phyloP scores from a whole-genome alignment of 129 eudicot species.

The Artemisia tridentata region DNA sequence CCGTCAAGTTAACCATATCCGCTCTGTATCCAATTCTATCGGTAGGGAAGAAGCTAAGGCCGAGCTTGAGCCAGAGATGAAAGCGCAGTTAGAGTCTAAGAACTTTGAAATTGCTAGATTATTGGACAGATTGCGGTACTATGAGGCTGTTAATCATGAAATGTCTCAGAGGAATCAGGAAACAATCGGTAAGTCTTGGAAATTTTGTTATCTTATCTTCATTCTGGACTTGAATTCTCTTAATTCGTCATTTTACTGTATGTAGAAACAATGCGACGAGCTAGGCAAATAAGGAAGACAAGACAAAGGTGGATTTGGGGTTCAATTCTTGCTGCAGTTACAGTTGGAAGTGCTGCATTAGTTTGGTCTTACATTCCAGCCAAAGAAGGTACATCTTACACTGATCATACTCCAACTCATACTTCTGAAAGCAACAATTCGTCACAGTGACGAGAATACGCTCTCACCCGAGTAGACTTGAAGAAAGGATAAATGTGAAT shows the following conservation, averaged over 20 bases:
- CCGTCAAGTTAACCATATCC: slow-evolving; percentile 60
- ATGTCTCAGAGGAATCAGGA: slow-evolving; percentile 99
- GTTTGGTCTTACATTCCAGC: slow-evolving; percentile 50
- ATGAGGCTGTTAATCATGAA: slow-evolving; percentile 84
- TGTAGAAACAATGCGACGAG: slow-evolving; percentile 59
- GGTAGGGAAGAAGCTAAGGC: slow-evolving; percentile 71
- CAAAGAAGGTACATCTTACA: slow-evolving; percentile 30
- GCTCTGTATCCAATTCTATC: slow-evolving; percentile 69
- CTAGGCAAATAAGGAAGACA: slow-evolving; percentile 66
- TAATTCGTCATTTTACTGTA: background rate
- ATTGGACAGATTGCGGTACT: slow-evolving; percentile 72
- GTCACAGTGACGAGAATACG: too few species aligned
- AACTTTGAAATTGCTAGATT: slow-evolving; percentile 89
- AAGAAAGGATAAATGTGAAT: too few species aligned
- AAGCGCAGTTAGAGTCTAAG: slow-evolving; percentile 56
- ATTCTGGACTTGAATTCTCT: background rate
- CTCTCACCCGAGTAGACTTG: too few species aligned
- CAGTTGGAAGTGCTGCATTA: slow-evolving; percentile 61
- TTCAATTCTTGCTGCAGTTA: slow-evolving; percentile 57
- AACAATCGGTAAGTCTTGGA: slow-evolving; percentile 61
- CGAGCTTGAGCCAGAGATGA: slow-evolving; percentile 77
- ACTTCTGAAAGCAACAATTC: too few species aligned
- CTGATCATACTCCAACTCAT: too few species aligned
- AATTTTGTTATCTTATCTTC: background rate
- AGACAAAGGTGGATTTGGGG: slow-evolving; percentile 81